Percentiles rank a stretch among this genome's conserved stretches.
Evolutionary conservation across 2,329 filamentous ascomycete species (phyloP).

Genomic region (Phoma sp.): DNA sequence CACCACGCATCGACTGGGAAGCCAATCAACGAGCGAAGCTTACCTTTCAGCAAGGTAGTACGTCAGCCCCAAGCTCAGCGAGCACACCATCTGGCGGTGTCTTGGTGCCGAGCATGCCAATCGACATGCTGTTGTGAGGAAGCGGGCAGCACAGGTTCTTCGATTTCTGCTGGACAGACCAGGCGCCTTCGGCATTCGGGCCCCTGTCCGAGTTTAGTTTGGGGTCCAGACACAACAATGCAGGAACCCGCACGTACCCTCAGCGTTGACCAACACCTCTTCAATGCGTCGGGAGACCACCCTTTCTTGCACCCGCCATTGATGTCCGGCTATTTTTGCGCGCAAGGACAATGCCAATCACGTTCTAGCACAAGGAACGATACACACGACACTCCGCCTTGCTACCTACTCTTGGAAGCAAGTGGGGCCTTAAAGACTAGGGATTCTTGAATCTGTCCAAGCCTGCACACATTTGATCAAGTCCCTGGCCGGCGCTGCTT

Average conservation of each 20-base stretch:
- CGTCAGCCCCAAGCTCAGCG: constrained; percentile 7
- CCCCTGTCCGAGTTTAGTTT: constrained; percentile 10
- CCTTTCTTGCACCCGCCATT: constrained; percentile 5
- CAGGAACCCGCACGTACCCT: constrained; percentile 15
- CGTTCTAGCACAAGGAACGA: neutral
- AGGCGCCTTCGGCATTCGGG: constrained; percentile 11
- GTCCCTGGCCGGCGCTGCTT: neutral
- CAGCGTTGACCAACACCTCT: constrained; percentile 11
- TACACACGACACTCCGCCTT: neutral
- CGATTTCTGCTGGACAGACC: neutral
- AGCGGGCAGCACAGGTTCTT: neutral
- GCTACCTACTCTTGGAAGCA: neutral
- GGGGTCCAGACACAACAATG: constrained; percentile 17
- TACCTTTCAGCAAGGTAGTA: neutral
- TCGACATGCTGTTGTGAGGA: neutral
- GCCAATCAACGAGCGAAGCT: constrained; percentile 3
- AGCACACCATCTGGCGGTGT: neutral
- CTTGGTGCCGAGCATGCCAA: neutral
- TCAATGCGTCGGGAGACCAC: constrained; percentile 12
- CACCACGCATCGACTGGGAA: neutral
- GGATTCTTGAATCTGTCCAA: neutral
- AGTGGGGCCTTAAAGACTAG: neutral
- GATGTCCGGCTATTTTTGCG: constrained; percentile 3
- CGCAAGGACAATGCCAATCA: constrained; percentile 4
- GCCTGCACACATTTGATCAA: neutral